These are phyloP conservation scores for Cryomyces antarcticus DNA, from an alignment of 495 filamentous ascomycete genomes.

Conservation along the genomic window DNA sequence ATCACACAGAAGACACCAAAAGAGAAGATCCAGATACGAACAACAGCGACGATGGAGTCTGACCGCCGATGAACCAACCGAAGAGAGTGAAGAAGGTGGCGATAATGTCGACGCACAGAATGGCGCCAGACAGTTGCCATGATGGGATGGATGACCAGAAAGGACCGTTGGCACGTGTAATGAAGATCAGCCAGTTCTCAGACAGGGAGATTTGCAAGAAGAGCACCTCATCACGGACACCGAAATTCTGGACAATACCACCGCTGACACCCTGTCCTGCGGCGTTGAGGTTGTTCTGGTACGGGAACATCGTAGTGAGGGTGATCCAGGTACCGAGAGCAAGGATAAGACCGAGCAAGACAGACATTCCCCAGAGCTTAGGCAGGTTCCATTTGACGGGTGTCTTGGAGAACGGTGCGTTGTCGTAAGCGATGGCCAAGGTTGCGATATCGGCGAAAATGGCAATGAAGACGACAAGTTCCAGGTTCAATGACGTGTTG, in stretches of 20 bases:
- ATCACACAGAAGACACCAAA: slow-evolving; percentile 65
- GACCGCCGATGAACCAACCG: slow-evolving; percentile 50
- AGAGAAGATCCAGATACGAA: slow-evolving; percentile 79
- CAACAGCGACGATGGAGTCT: slow-evolving; percentile 58
- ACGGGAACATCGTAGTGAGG: slow-evolving; percentile 17
- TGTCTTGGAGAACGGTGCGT: slow-evolving; percentile 65
- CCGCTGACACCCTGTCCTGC: slow-evolving; percentile 26
- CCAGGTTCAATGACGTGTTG: slow-evolving; percentile 64
- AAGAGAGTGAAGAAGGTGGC: slow-evolving; percentile 69
- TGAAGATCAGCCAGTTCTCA: slow-evolving; percentile 94
- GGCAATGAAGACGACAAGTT: slow-evolving; percentile 79
- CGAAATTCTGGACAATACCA: slow-evolving; percentile 75
- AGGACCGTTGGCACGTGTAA: slow-evolving; percentile 71
- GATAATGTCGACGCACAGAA: slow-evolving; percentile 59
- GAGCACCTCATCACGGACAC: slow-evolving; percentile 59
- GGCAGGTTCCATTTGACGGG: slow-evolving; percentile 91
- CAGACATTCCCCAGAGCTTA: slow-evolving; percentile 80
- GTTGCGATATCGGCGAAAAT: slow-evolving; percentile 92
- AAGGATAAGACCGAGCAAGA: slow-evolving; percentile 61
- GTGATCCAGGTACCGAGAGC: slow-evolving; percentile 66
- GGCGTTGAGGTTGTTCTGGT: slow-evolving; percentile 9
- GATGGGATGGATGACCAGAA: slow-evolving; percentile 76
- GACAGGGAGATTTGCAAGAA: slow-evolving; percentile 83
- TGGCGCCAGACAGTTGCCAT: slow-evolving; percentile 56
- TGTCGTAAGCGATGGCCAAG: slow-evolving; percentile 83